Percentiles rank a stretch among this genome's conserved stretches.
These are phyloP conservation scores for Solanum chacoense DNA, from an alignment of 305 asterid genomes.

Conservation along the genomic window DNA sequence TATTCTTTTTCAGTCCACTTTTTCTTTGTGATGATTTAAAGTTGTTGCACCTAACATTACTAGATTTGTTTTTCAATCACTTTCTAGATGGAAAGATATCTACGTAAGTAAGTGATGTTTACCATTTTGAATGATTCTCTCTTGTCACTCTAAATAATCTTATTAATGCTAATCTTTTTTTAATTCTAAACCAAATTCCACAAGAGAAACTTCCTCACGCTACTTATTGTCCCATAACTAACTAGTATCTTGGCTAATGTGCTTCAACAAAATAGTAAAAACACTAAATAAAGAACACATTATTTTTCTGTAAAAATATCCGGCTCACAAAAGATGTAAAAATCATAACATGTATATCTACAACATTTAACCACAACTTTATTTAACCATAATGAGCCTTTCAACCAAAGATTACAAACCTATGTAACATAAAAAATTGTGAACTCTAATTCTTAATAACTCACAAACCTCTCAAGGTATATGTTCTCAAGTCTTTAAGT, in stretches of 20 bases:
- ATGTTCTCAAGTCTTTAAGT: neutral
- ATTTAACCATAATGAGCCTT: neutral
- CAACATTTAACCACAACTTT: neutral
- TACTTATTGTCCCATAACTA: neutral
- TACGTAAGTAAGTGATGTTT: neutral
- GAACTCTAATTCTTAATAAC: neutral
- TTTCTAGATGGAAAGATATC: neutral
- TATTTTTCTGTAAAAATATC: too few species aligned
- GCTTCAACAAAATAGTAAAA: neutral
- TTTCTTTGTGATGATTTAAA: neutral
- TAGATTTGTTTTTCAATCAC: neutral
- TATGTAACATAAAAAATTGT: too few species aligned
- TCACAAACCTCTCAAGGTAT: neutral
- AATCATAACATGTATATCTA: too few species aligned
- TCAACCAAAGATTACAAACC: too few species aligned
- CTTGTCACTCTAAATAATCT: neutral
- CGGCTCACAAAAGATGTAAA: neutral
- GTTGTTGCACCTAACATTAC: neutral
- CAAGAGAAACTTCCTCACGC: neutral
- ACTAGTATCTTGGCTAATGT: neutral
- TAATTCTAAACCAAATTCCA: neutral
- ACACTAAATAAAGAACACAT: neutral
- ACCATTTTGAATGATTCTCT: neutral
- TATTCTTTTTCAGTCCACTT: neutral
- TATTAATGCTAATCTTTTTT: neutral